Conservation (phyloP, 768 basidiomycete species). For the Filobasidium wieringae region DNA sequence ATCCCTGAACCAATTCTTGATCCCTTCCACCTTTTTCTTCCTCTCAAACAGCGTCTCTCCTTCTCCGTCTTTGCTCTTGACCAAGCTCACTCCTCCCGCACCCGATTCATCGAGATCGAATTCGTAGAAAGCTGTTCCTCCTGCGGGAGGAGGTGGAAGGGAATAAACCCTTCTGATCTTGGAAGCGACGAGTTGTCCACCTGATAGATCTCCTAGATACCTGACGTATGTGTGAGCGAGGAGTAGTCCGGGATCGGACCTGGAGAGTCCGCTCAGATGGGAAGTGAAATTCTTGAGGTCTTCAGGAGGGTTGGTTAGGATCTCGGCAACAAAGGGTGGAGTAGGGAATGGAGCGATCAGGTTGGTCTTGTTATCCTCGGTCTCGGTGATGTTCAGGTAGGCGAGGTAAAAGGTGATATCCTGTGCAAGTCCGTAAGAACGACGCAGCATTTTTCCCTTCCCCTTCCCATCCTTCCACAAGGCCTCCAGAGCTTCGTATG, state of each 20-base stretch:
- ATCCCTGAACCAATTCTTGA: conserved; percentile 60
- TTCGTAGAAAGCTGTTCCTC: conserved; percentile 54
- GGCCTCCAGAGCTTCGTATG: conserved; percentile 2
- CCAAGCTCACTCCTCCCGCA: conserved; percentile 45
- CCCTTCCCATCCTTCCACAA: conserved; percentile 4
- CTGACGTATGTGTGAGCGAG: conserved; percentile 72
- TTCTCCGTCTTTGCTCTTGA: conserved; percentile 20
- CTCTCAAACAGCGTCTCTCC: conserved; percentile 22
- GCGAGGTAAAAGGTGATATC: conserved; percentile 45
- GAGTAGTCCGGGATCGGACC: conserved; percentile 46
- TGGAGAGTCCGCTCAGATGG: conserved; percentile 48
- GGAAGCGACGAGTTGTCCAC: conserved; percentile 59
- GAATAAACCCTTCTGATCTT: conserved; percentile 57
- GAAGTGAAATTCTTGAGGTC: conserved; percentile 48
- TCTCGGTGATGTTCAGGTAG: neutral
- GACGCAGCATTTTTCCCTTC: conserved; percentile 21
- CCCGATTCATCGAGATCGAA: conserved; percentile 41
- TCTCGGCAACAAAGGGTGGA: conserved; percentile 43
- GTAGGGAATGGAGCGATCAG: conserved; percentile 30
- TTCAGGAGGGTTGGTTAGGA: conserved; percentile 45
- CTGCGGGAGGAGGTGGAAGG: conserved; percentile 42
- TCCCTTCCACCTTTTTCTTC: conserved; percentile 47
- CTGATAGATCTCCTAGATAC: conserved; percentile 68
- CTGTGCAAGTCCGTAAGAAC: conserved; percentile 50
- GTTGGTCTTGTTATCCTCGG: neutral